Conservation (phyloP, 495 filamentous ascomycete species). For the Tuber indicum region DNA sequence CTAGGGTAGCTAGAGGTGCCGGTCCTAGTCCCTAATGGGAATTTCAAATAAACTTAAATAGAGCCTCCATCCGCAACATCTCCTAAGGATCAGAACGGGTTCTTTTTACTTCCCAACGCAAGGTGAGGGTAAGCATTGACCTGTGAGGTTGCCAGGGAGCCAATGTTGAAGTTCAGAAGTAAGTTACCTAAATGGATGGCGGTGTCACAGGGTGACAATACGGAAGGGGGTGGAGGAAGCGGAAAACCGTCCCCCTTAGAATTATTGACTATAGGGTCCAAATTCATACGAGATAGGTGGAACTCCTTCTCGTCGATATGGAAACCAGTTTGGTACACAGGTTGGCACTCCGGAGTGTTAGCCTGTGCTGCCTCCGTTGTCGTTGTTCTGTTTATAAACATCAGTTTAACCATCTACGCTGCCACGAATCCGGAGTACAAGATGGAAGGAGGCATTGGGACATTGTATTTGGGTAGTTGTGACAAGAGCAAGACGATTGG, state of each 20-base stretch:
- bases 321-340: no score
- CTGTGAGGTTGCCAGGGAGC: no score
- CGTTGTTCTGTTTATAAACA: no score
- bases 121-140: neutral
- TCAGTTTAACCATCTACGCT: no score
- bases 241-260: neutral
- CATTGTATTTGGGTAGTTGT: no score
- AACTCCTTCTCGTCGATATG: no score
- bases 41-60: neutral
- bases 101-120: neutral
- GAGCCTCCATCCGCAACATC: neutral
- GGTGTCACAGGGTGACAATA: neutral
- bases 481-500: no score
- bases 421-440: no score
- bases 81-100: neutral
- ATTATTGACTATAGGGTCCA: neutral
- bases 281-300: neutral
- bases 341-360: no score
- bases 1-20: neutral
- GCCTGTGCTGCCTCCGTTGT: no score
- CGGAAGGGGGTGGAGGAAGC: neutral
- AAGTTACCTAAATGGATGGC: neutral
- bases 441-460: no score
- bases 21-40: neutral
- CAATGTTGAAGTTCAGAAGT: neutral